Percentiles rank a stretch among this genome's conserved stretches.
Evolutionary conservation across 352 stramenopile species (phyloP).

Genomic region (Phytophthora gonapodyides): DNA sequence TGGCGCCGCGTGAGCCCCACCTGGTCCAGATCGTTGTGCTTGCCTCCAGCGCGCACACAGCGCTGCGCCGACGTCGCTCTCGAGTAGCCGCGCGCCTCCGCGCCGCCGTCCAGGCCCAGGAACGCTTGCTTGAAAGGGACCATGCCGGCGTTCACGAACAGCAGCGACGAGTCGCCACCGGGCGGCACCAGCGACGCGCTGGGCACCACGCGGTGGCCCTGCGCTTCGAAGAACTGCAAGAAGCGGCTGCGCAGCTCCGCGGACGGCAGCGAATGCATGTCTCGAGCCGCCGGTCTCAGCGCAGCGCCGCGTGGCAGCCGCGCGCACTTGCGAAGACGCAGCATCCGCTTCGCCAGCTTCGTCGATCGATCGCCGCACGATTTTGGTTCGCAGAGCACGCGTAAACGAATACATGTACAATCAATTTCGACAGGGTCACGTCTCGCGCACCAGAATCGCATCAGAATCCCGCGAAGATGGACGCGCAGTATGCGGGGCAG

Average conservation of each 20-base stretch:
- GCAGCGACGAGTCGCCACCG: slow-evolving; percentile 91
- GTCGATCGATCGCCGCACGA: slow-evolving; percentile 15
- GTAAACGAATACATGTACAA: background rate
- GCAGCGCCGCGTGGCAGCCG: background rate
- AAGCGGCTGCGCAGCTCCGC: slow-evolving; percentile 58
- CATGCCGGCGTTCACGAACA: slow-evolving; percentile 98
- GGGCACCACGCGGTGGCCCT: slow-evolving; percentile 64
- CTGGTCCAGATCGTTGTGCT: slow-evolving; percentile 99
- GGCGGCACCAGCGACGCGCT: slow-evolving; percentile 77
- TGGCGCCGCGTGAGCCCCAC: slow-evolving; percentile 97
- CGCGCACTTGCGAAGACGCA: slow-evolving; percentile 17
- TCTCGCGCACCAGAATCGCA: slow-evolving; percentile 21
- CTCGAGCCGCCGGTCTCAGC: slow-evolving; percentile 11
- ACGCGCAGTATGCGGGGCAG: slow-evolving; percentile 13
- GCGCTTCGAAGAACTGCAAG: slow-evolving; percentile 68
- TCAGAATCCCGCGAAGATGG: slow-evolving; percentile 19
- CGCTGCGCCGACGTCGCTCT: slow-evolving; percentile 95
- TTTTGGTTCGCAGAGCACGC: slow-evolving; percentile 11
- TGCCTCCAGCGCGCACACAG: slow-evolving; percentile 97
- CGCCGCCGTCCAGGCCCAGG: slow-evolving; percentile 51
- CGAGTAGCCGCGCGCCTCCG: slow-evolving; percentile 80
- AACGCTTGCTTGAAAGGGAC: slow-evolving; percentile 95
- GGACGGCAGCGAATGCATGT: slow-evolving; percentile 48
- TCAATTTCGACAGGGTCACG: slow-evolving; percentile 11
- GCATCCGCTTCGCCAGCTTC: slow-evolving; percentile 10